A percentile compares a stretch with the other conserved stretches of the same genome.
Evolutionary conservation across 371 early-diverging fungal species (phyloP).

Genomic region (Mortierella sp.): DNA sequence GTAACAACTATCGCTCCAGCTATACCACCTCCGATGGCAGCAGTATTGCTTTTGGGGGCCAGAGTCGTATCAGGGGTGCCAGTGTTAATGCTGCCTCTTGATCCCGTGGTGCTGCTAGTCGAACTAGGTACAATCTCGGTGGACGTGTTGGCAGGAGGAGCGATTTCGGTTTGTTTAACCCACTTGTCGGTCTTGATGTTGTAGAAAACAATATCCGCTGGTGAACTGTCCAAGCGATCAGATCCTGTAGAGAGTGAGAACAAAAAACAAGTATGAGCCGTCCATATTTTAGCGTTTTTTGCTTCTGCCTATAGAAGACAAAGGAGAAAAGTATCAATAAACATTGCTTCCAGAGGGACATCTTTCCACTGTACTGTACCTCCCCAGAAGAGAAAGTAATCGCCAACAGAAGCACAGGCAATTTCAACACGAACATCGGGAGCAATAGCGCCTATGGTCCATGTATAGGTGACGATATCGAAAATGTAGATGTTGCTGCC

Average conservation of each 20-base stretch:
- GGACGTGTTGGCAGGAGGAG: not conserved
- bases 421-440: not conserved
- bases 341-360: not conserved
- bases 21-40: not conserved
- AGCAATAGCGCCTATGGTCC: not conserved
- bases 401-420: constrained; percentile 1
- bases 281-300: too few relatives aligned
- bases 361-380: not conserved
- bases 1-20: not conserved
- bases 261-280: too few relatives aligned
- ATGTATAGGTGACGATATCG: not conserved
- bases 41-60: not conserved
- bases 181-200: not conserved
- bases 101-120: too few relatives aligned
- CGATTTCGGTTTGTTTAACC: not conserved
- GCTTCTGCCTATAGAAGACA: too few relatives aligned
- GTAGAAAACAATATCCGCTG: not conserved
- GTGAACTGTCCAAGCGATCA: too few relatives aligned
- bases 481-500: not conserved
- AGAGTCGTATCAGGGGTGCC: too few relatives aligned
- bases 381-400: not conserved
- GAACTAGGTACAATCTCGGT: too few relatives aligned
- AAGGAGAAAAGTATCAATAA: too few relatives aligned
- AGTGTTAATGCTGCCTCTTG: too few relatives aligned
- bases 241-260: too few relatives aligned